Conservation (phyloP, 768 basidiomycete genomes). For the Boletus eberwhitei region DNA sequence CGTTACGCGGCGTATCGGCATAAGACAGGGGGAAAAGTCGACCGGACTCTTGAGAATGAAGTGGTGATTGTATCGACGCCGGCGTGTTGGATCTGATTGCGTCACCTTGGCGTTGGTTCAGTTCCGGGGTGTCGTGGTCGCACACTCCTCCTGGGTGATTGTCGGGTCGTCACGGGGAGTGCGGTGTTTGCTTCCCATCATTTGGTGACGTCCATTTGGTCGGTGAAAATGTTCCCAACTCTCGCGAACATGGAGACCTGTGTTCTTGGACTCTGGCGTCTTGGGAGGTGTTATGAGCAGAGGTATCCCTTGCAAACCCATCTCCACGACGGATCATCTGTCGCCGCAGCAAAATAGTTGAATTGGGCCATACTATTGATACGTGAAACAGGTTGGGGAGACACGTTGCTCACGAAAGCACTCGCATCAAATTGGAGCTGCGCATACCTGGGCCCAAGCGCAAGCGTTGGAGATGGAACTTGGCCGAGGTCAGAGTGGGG, state of each 20-base stretch:
- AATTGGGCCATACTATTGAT: background rate
- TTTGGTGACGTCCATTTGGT: background rate
- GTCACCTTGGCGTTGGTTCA: background rate
- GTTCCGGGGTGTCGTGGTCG: background rate
- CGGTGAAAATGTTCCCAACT: background rate
- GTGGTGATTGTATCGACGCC: background rate
- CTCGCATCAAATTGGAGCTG: too few relatives aligned
- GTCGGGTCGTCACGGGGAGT: background rate
- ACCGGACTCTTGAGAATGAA: slow-evolving; percentile 1
- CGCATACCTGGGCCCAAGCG: too few relatives aligned
- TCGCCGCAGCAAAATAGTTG: slow-evolving; percentile 16
- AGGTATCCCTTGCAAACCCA: slow-evolving; percentile 16
- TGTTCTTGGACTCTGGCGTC: background rate
- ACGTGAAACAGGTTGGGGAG: background rate
- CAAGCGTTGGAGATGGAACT: too few relatives aligned
- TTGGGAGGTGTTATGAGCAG: slow-evolving; percentile 10
- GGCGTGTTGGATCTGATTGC: background rate
- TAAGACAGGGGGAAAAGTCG: slow-evolving; percentile 17
- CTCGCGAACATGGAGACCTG: background rate
- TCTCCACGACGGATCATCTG: slow-evolving; percentile 27
- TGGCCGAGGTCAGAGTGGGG: too few relatives aligned
- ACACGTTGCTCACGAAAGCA: too few relatives aligned
- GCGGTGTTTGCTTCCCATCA: background rate
- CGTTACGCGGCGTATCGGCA: background rate
- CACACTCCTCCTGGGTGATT: background rate